phyloP scores from a whole-genome alignment of 1,139 yeast species.

The Zygoascus sp. region DNA sequence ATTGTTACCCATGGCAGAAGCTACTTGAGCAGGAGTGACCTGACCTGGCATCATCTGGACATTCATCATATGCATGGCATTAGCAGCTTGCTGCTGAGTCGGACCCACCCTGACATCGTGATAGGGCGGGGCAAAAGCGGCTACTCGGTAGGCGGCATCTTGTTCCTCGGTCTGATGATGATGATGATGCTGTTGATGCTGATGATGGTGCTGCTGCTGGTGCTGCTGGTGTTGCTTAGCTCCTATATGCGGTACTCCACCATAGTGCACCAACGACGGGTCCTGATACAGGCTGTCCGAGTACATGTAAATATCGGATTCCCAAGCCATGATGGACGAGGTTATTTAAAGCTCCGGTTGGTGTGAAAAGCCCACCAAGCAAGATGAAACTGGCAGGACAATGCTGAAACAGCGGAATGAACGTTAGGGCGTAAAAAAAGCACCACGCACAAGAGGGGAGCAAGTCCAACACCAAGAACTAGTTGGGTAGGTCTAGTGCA shows the following conservation, averaged over 20 bases:
- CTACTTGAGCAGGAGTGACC: not conserved
- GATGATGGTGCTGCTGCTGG: not conserved
- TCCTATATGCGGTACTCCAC: not conserved
- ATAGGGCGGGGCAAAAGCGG: slow-evolving; percentile 6
- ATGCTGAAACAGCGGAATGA: slow-evolving; percentile 3
- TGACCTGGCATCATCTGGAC: not conserved
- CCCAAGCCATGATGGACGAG: slow-evolving; percentile 1
- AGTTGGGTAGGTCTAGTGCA: no score
- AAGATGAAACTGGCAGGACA: not conserved
- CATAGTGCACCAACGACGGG: not conserved
- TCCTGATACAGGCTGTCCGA: slow-evolving; percentile 5
- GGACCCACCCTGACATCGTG: slow-evolving; percentile 1
- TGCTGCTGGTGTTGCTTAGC: slow-evolving; percentile 11
- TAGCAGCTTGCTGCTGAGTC: not conserved
- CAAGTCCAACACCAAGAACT: no score
- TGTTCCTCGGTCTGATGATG: slow-evolving; percentile 3
- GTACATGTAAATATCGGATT: slow-evolving; percentile 1
- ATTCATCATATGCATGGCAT: slow-evolving; percentile 3
- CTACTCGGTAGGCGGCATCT: not conserved
- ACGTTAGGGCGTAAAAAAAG: not conserved
- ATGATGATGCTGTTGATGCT: not conserved
- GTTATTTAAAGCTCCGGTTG: not conserved
- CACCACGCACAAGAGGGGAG: not conserved
- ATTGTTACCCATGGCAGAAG: no score
- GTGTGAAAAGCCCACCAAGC: not conserved